Base-by-base conservation (phyloP, 805 yeast genomes). In the Maudiozyma pseudohumilis region DNA sequence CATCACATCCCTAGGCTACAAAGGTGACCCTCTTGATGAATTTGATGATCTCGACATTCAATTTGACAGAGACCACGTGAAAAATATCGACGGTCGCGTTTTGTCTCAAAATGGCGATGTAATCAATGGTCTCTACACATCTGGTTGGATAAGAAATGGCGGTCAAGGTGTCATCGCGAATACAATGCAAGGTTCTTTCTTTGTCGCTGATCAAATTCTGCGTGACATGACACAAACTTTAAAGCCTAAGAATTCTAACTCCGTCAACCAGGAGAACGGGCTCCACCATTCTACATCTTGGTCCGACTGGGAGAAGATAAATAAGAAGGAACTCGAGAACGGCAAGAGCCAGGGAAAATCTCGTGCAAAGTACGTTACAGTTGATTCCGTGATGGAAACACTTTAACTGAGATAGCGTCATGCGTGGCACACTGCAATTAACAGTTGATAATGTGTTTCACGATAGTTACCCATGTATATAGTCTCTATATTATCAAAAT, bases 101-200 rank as follows among this genome's bases (percentile, higher is more conserved):
- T 39, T 65, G 8, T 47, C 55, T 24, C 40, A 46, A 1, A 36
- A 46, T 0, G 52, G 49, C 15, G 42, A 37, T 5, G 32, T 43
- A 26, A 48, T 55, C 21, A 62, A 53, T 2, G 80, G 85, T 0
- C 61, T 85, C 41, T 89, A 87, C 49, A 77, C 83, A 2, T 66
- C 87, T 7, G 98, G 98, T 0, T 92, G 98, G 98, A 78, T 87
- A 33, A 75, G 81, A 40, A 77, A 73, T 36, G 94, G 95, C 1
- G 82, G 95, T 6, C 71, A 72, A 21, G 98, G 98, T 1, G 94
- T 86, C 3, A 92, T 92, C 46, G 94, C 94, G 13, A 70, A 84
- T 11, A 86, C 97, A 0, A 83, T 89, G 80, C 72, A 80, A 70
- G 87, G 82, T 41, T 75, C 96, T 1, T 79, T 79, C 44, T 71